Base-by-base conservation (phyloP, 768 basidiomycete genomes). In the Trametes sanguinea region DNA sequence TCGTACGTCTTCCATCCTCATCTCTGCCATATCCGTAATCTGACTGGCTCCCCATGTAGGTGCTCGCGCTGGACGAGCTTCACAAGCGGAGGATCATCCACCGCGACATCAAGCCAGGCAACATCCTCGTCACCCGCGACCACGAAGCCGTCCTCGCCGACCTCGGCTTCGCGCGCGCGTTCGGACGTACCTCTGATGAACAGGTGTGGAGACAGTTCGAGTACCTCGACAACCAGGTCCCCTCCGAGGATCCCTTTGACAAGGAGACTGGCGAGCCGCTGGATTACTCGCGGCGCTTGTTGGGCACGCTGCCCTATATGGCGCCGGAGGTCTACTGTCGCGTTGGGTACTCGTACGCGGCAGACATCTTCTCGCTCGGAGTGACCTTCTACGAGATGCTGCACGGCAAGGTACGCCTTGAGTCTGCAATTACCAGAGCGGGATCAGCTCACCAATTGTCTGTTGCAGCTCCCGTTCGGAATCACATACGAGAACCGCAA, bases 241-340 rank as follows among this genome's bases (percentile, higher is more conserved):
- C 22, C 46, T 45, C 16, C 16, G n/a, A 35, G 29, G 37, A 5
- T 35, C 46, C 30, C 30, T 39, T 35, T 40, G 27, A n/a, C 37
- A 42, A 35, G 33, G 22, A 39, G n/a, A 48, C 39, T 32, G 51
- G 35, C n/a, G 35, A n/a, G 45, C 11, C 16, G 7, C 6, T 22
- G n/a, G 56, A 56, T 43, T 10, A n/a, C 40, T 48, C 61, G 14
- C 37, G 17, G 22, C 44, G 33, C 16, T 9, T 22, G 71, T 79
- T 61, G 43, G 78, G 80, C 39, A 80, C 79, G 48, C 75, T 77
- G n/a, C 76, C 75, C 57, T 81, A 79, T 74, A 78, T 78, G 75
- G 76, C 80, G 3, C 80, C 79, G 1, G 80, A 81, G 65, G 73
- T 79, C 7, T 79, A 32, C 71, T 73, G 14, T 32, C 32, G 37